Evolutionary conservation across 306 rosid genomes (phyloP), one percentile per base, ranked within the genome.

Genomic region (Vigna radiata): DNA sequence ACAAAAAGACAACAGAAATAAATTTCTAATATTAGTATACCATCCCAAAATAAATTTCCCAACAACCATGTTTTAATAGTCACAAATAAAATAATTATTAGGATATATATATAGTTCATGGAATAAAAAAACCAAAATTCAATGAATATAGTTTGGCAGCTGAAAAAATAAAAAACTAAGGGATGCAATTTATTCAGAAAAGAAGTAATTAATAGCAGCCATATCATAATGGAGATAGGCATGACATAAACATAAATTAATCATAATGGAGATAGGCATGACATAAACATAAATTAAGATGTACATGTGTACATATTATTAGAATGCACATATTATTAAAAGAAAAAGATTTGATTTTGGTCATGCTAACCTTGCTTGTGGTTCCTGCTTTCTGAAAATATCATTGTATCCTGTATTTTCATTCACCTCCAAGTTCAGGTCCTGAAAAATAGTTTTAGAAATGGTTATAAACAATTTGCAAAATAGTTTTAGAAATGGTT

Each of bases 321-420:
- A 25, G 27, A 25, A 25, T 25, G 27, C 27, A 25, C 27, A 25
- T 25, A 25, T 25, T 25, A 2, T 2, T 25, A 25, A 25, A 25
- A 25, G 27, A 25, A 29, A 4, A 29, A 29, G 4, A 29, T 29
- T 29, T 29, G 33, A 29, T 4, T 29, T 29, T 29, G 33, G 4
- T 29, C 5, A 29, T 29, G 33, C 33, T 29, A 29, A 94, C 98
- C 98, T 90, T 83, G 88, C 91, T 75, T 85, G 88, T 70, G 84
- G 82, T 84, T 83, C 82, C 29, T 84, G 76, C 53, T 76, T 73
- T 54, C 76, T 61, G 49, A 58, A 63, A 80, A 48, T 48, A 79
- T 60, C 81, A 17, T 74, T 52, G 68, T 78, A 77, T 76, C 82
- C 83, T 36, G 72, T 55, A 65, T 64, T 74, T 69, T 73, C 73